Conservation (phyloP, 495 filamentous ascomycete species). For the Tuber indicum region DNA sequence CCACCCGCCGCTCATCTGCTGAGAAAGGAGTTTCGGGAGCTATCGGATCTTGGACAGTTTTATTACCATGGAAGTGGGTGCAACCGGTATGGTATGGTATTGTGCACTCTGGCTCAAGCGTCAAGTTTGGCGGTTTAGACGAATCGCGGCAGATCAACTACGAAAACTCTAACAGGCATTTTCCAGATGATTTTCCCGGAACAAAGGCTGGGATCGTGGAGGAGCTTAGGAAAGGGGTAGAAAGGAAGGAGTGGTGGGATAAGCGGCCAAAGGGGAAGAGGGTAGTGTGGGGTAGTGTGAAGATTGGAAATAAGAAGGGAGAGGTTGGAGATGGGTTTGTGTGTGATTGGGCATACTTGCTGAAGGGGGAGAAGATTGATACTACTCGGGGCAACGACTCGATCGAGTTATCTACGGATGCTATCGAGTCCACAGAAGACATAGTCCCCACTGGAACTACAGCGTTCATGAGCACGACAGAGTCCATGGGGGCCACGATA, state of each 20-base stretch:
- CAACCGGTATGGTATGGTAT: conserved; percentile 77
- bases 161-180: conserved; percentile 72
- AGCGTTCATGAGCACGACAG: neutral
- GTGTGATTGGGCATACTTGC: conserved; percentile 76
- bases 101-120: conserved; percentile 72
- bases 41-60: conserved; percentile 68
- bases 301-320: conserved; percentile 69
- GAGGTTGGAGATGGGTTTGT: conserved; percentile 78
- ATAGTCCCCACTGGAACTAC: neutral
- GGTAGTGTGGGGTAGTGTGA: conserved; percentile 66
- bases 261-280: conserved; percentile 75
- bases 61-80: conserved; percentile 90
- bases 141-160: conserved; percentile 76
- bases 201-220: conserved; percentile 73
- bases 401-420: neutral
- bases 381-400: neutral
- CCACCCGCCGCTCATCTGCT: conserved; percentile 44
- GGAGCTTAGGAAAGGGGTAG: conserved; percentile 60
- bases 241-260: conserved; percentile 64
- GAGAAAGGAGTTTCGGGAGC: conserved; percentile 39
- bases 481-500: neutral
- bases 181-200: conserved; percentile 81
- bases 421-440: neutral
- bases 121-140: conserved; percentile 73
- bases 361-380: conserved; percentile 36